Conservation (phyloP, 1,139 yeast species). For the Hansenula sp. region DNA sequence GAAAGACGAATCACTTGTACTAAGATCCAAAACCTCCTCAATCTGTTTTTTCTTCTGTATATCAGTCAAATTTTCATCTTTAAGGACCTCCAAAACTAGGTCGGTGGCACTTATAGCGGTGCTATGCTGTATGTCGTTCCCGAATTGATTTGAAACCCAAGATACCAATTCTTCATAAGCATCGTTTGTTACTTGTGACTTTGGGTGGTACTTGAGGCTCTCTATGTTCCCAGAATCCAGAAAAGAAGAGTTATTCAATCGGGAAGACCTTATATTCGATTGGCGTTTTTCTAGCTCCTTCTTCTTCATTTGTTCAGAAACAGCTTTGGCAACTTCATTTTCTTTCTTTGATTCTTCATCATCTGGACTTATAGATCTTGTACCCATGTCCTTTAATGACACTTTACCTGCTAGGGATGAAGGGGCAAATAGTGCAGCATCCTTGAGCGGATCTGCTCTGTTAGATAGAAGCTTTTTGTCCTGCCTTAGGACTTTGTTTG, state of each 20-base stretch:
- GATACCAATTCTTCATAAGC: conserved; percentile 43
- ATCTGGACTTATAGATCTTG: conserved; percentile 30
- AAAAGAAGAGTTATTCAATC: conserved; percentile 22
- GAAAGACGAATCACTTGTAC: conserved; percentile 44
- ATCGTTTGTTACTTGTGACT: conserved; percentile 39
- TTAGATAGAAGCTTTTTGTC: conserved; percentile 45
- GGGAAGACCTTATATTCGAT: conserved; percentile 1
- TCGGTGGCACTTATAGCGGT: conserved; percentile 59
- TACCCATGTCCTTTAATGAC: conserved; percentile 67
- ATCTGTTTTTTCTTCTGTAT: conserved; percentile 34
- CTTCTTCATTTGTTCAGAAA: conserved; percentile 16
- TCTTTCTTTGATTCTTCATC: conserved; percentile 10
- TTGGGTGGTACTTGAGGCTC: conserved; percentile 47
- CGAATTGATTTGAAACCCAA: conserved; percentile 46
- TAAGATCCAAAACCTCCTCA: conserved; percentile 44
- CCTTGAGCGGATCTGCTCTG: conserved; percentile 34
- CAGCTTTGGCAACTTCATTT: conserved; percentile 20
- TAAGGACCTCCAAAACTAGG: conserved; percentile 55
- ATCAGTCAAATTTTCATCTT: conserved; percentile 43
- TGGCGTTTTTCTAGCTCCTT: conserved; percentile 10
- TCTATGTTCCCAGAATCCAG: conserved; percentile 32
- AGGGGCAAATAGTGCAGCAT: conserved; percentile 57
- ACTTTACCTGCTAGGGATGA: conserved; percentile 68
- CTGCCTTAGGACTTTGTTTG: conserved; percentile 66
- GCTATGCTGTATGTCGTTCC: conserved; percentile 55